Base-by-base conservation (phyloP, 352 stramenopile species). In the Halophytophthora batemanensis region DNA sequence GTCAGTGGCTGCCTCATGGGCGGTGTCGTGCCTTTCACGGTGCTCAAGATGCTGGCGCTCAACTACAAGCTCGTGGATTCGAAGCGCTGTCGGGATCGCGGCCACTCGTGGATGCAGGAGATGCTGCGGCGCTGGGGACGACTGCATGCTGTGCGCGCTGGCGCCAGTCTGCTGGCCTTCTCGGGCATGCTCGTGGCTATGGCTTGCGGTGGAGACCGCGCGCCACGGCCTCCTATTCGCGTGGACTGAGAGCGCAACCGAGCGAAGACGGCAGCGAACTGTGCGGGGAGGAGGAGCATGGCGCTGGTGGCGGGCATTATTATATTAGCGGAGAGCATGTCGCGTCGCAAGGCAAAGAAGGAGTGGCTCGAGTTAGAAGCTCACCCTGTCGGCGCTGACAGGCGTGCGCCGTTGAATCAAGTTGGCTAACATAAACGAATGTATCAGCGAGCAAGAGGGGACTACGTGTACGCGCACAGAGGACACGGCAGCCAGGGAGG, bases 11-110 rank as follows among this genome's bases (percentile, higher is more conserved):
- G 60, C 34, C 53, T 77, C 46, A 87, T 91, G 40, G 43, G 75
- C 17, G 59, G 59, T 7, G 70, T 88, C 47, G 66, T 86, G 43
- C 77, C 78, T 23, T 91, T 83, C 66, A 91, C 81, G 10, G 54
- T 83, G 36, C 53, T 69, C 22, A 76, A 71, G 50, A 89, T 91
- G 77, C 63, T 91, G 15, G 60, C 62, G 38, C 56, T 89, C 23
- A 91, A 91, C 54, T 47, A 65, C 29, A 66, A 79, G 50, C 66
- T 89, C 40, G 61, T 82, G 22, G 72, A 88, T 60, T 71, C 77
- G 5, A 64, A 62, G 39, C 29, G 37, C 23, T 78, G 71, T 48
- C 49, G 68, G 23, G 58, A 66, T 17, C 53, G 69, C 3, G 67
- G 77, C 13, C 58, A 65, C 15, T 58, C 29, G 28, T 87, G 70